Base-by-base conservation (phyloP, 805 yeast genomes). In the Kodamaea kaohsiungensis region DNA sequence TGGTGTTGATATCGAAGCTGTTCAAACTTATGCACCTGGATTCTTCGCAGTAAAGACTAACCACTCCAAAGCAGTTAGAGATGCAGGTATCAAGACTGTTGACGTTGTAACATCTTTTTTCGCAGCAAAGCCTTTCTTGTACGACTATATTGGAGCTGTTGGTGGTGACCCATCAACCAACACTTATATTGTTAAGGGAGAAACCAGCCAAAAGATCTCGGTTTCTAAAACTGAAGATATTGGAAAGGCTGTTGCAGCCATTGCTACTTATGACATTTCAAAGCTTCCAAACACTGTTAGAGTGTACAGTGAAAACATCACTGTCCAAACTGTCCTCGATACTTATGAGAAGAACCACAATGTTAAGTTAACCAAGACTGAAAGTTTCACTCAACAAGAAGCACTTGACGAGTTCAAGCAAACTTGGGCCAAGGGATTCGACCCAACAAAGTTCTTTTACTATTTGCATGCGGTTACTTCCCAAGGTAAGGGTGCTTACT, bases 1-100 rank as follows among this genome's bases (percentile, higher is more conserved):
- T 60, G 91, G 89, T 42, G 60, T 72, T 18, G 83, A 82, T 52
- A 49, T 76, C 15, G 63, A 58, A 2, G 68, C 62, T 7, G 64
- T 65, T 17, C 60, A 60, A 3, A 54, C 59, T 17, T 40, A 51
- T 18, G 64, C 73, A 18, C 78, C 82, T 6, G 72, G 70, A 0
- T 68, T 79, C 53, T 60, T 68, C 30, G 61, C 47, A 1, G 10
- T 53, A 16, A 81, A 81, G 63, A 46, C 63, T 0, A 60, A 53
- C 1, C 82, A 80, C 59, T 62, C 77, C 5, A 60, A 62, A 1
- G 67, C 62, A 12, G 73, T 79, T 16, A 73, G 84, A 59, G 66
- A 60, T 1, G 62, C 66, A 7, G 84, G 85, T 13, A 53, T 81
- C 52, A 82, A 82, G 64, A 74, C 77, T 0, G 75, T 80, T 51